These are phyloP conservation scores for Metarhizium brunneum DNA, from an alignment of 2,329 filamentous ascomycete species.

Conservation along the genomic window DNA sequence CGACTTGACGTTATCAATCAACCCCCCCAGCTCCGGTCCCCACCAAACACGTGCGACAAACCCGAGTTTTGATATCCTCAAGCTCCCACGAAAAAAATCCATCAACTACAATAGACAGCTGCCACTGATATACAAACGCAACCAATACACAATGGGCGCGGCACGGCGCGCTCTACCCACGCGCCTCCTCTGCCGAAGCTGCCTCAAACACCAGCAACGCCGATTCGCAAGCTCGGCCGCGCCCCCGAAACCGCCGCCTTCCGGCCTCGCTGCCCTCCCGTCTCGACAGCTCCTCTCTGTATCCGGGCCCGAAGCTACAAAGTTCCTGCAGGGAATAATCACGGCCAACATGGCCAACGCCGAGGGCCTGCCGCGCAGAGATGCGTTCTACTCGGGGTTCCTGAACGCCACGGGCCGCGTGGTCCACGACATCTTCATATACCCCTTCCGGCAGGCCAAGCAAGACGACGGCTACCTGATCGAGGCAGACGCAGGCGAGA, in stretches of 20 bases:
- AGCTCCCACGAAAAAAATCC: neutral
- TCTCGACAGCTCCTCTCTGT: conserved; percentile 73
- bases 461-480: conserved; percentile 47
- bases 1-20: neutral
- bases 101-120: neutral
- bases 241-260: conserved; percentile 31
- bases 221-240: conserved; percentile 19
- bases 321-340: conserved; percentile 81
- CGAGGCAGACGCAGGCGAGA: conserved; percentile 68
- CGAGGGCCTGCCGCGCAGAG: conserved; percentile 24
- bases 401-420: conserved; percentile 78
- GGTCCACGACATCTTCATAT: conserved; percentile 84
- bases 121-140: neutral
- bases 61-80: neutral
- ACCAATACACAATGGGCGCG: conserved; percentile 1
- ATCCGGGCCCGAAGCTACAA: conserved; percentile 67
- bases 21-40: neutral
- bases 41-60: conserved; percentile 6
- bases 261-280: conserved; percentile 48
- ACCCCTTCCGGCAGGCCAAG: conserved; percentile 42
- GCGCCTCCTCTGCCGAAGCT: conserved; percentile 20
- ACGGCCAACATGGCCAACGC: conserved; percentile 46
- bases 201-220: conserved; percentile 18
- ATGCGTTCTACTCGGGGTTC: conserved; percentile 72
- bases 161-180: conserved; percentile 5